Evolutionary conservation across 2,329 filamentous ascomycete genomes (phyloP), one percentile per base, ranked within the genome.

Genomic region (Calonectria crousiana): DNA sequence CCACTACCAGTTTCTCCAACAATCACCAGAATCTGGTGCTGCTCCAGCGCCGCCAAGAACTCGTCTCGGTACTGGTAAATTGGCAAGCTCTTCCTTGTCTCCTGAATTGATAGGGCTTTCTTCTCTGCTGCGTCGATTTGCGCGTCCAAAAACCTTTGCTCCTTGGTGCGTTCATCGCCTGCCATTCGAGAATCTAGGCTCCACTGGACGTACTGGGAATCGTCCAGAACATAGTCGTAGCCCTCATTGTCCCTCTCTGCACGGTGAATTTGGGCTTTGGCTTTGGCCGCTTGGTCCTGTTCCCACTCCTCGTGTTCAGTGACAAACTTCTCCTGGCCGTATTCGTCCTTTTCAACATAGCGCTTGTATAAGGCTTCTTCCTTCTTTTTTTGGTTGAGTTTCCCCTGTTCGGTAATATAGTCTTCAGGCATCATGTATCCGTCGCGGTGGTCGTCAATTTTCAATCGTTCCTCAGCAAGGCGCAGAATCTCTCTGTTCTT

Each of bases 241-340:
- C 97, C 93, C 16, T 95, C 93, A 67, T 96, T 93, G 18, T 94
- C 92, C 44, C 93, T 90, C 81, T 97, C 95, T 0, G 92, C 87
- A 68, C 92, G 91, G 77, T 92, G 90, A 73, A 98, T 95, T 83
- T 98, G 95, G 1, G 95, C 93, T 83, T 96, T 97, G 8, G 95
- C 96, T 84, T 97, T 97, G 71, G 93, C 90, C 0, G 94, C 91
- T 85, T 98, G 96, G 82, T 98, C 96, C 72, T 92, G 88, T 83
- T 99, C 97, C 96, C 96, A 99, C 81, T 98, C 95, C 75, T 99
- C 96, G 76, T 98, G 94, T 83, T 99, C 97, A 0, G 95, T 98
- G 72, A 98, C 92, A 79, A 95, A 97, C 79, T 93, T 93, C 83
- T 98, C 96, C 77, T 97, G 93, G 6, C 96, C 96, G 79, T 93